phyloP scores from a whole-genome alignment of 2,329 filamentous ascomycete species.

The Diaporthe humulicola region DNA sequence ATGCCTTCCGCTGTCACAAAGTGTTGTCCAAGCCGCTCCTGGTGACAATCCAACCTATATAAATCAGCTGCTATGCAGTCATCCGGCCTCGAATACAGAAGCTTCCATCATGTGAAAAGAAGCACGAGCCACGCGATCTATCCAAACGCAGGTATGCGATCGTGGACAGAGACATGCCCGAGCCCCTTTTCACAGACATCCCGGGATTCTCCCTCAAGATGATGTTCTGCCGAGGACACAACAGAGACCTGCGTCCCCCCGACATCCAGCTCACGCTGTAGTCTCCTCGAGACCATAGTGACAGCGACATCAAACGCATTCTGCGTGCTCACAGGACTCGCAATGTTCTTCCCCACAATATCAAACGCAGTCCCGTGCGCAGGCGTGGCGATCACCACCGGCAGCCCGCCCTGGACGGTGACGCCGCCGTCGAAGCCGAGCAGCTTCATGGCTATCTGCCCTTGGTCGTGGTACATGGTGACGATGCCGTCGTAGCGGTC shows the following conservation, averaged over 20 bases:
- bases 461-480: conserved; percentile 54
- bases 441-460: conserved; percentile 52
- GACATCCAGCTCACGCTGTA: background rate
- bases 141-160: conserved; percentile 3
- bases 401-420: conserved; percentile 51
- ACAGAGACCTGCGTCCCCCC: background rate
- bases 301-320: conserved; percentile 48
- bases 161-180: background rate
- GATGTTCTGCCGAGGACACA: background rate
- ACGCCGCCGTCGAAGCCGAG: conserved; percentile 51
- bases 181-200: background rate
- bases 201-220: background rate
- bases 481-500: conserved; percentile 51
- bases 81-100: background rate
- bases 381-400: conserved; percentile 49
- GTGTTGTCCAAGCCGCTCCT: too few species aligned
- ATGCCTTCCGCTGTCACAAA: too few species aligned
- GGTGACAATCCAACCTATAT: too few species aligned
- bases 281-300: conserved; percentile 45
- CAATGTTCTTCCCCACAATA: conserved; percentile 49
- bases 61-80: too few species aligned
- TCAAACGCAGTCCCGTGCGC: conserved; percentile 50
- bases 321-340: conserved; percentile 47
- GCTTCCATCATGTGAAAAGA: background rate
- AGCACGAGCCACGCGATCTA: background rate